Base-by-base conservation (phyloP, 352 stramenopile species). In the Globisporangium echinulatum region DNA sequence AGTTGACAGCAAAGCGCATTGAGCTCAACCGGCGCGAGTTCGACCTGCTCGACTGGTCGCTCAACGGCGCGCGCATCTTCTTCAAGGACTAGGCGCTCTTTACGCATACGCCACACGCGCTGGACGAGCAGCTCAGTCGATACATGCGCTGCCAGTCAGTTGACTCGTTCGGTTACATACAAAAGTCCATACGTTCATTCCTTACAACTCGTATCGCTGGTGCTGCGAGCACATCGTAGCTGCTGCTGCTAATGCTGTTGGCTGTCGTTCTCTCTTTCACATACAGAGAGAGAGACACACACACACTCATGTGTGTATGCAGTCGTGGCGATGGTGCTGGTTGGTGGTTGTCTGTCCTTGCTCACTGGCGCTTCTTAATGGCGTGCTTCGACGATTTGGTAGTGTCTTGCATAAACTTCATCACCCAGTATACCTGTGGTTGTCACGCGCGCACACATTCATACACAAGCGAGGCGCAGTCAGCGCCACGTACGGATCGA, bases 51-150 rank as follows among this genome's bases (percentile, higher is more conserved):
- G 90, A 94, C 59, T 96, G 88, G 84, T 94, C 87, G 58, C 81
- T 97, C 61, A 94, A 92, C 56, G 88, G 88, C 52, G 87, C 88
- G 17, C 80, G 84, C 14, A 96, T 97, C 67, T 97, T 97, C 65
- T 97, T 97, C 74, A 95, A 95, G 57, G 86, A 95, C 54, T 94
- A 53, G 49, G 8, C 7, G 11, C 49, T 25, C 25, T 25, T 25
- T 10, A 50, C 46, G 46, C 13, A 19, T 19, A 33, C 46, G 6
- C 2, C 25, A 25, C 25, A 25, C 25, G 25, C 25, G 25, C 25
- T 25, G 25, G 25, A 25, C 25, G 25, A 25, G 25, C 25, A 25
- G 25, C 25, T 25, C 25, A 2, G 25, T 25, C 25, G 25, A 25
- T 25, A 25, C 25, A 25, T 25, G 25, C 25, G 25, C 25, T 25